Conservation (phyloP, 345 rosid genomes). For the Melaleuca quinquenervia region DNA sequence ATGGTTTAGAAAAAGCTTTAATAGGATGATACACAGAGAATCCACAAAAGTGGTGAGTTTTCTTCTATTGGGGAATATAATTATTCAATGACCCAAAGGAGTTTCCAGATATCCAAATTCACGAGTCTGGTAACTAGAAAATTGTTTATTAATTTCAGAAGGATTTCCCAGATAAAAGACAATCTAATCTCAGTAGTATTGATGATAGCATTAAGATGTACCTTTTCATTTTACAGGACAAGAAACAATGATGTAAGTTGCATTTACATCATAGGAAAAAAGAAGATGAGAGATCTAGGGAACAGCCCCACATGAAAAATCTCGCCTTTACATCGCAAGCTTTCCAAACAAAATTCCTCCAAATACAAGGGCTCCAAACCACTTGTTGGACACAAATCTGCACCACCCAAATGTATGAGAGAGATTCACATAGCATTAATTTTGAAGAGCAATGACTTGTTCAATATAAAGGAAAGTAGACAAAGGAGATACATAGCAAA, state of each 20-base stretch:
- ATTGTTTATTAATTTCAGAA: neutral
- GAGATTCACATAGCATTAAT: neutral
- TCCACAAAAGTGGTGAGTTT: neutral
- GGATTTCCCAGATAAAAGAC: neutral
- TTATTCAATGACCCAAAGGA: neutral
- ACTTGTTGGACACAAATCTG: slow-evolving; percentile 89
- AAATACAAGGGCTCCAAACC: slow-evolving; percentile 79
- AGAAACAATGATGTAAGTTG: neutral
- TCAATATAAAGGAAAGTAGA: neutral
- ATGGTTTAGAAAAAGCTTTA: neutral
- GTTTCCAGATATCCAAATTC: neutral
- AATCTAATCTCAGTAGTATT: neutral
- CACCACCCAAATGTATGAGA: neutral
- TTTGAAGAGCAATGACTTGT: neutral
- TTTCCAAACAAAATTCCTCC: slow-evolving; percentile 73
- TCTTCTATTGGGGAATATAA: neutral
- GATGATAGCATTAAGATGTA: neutral
- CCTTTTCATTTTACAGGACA: neutral
- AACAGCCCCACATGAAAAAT: neutral
- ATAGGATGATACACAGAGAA: neutral
- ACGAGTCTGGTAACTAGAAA: neutral
- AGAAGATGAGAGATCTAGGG: neutral
- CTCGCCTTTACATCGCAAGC: slow-evolving; percentile 15
- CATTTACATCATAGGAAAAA: neutral
- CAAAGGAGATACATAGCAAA: neutral